Evolutionary conservation across 2,329 filamentous ascomycete species (phyloP).

Genomic region (Cladosporium sp.): DNA sequence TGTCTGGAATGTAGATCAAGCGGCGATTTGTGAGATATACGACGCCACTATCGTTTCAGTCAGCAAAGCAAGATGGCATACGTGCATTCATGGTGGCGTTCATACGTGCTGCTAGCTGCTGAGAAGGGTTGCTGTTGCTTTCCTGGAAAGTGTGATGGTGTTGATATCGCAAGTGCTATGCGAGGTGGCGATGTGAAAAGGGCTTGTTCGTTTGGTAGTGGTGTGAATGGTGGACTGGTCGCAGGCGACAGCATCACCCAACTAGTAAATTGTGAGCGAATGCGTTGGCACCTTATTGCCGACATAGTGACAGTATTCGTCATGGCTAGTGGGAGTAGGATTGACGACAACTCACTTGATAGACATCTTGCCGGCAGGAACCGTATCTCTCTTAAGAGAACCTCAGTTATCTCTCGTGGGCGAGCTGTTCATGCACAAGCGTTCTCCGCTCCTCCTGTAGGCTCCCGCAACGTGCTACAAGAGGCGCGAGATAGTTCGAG

Average conservation of each 20-base stretch:
- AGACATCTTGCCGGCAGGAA: slow-evolving; percentile 24
- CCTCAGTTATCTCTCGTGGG: neutral
- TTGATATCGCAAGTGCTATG: slow-evolving; percentile 67
- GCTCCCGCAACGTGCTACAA: slow-evolving; percentile 14
- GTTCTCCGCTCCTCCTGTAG: slow-evolving; percentile 14
- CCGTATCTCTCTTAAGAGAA: slow-evolving; percentile 1
- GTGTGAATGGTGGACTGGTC: slow-evolving; percentile 66
- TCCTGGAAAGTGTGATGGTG: slow-evolving; percentile 60
- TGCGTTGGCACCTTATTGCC: slow-evolving; percentile 16
- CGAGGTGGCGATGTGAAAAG: slow-evolving; percentile 78
- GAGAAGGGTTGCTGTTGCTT: slow-evolving; percentile 50
- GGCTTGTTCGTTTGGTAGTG: slow-evolving; percentile 78
- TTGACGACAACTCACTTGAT: slow-evolving; percentile 24
- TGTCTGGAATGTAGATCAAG: slow-evolving; percentile 83
- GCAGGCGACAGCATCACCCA: slow-evolving; percentile 87
- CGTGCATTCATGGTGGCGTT: neutral
- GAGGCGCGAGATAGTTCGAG: slow-evolving; percentile 9
- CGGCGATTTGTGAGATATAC: slow-evolving; percentile 45
- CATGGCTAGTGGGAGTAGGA: slow-evolving; percentile 10
- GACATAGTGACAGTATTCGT: neutral
- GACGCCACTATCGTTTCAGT: slow-evolving; percentile 22
- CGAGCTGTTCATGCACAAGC: slow-evolving; percentile 14
- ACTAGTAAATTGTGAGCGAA: slow-evolving; percentile 44
- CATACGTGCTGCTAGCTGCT: slow-evolving; percentile 24
- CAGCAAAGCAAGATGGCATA: neutral